A percentile compares a stretch with the other conserved stretches of the same genome.
phyloP scores from a whole-genome alignment of 2,329 filamentous ascomycete genomes.

The Talaromyces sp. region DNA sequence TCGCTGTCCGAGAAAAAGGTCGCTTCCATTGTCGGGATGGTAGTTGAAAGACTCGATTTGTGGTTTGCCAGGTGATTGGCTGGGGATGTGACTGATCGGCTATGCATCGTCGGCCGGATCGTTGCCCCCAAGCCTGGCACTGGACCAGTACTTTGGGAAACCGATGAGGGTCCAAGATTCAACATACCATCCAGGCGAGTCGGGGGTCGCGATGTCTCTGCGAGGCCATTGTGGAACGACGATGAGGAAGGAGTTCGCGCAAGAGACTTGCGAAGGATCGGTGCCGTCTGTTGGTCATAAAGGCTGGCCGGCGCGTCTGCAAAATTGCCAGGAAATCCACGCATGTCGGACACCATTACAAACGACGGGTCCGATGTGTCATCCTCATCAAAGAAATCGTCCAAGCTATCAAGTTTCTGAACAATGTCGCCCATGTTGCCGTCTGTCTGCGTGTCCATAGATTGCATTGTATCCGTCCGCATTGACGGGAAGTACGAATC shows the following conservation, averaged over 20 bases:
- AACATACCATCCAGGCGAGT: conserved; percentile 42
- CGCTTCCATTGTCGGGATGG: conserved; percentile 38
- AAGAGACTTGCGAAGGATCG: conserved; percentile 79
- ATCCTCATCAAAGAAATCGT: conserved; percentile 73
- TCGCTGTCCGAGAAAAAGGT: conserved; percentile 75
- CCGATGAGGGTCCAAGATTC: conserved; percentile 32
- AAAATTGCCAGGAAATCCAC: conserved; percentile 55
- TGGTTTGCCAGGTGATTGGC: conserved; percentile 43
- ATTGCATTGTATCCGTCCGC: conserved; percentile 87
- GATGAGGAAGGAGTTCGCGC: conserved; percentile 64
- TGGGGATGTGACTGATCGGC: conserved; percentile 80
- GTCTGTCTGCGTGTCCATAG: conserved; percentile 61
- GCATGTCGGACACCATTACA: conserved; percentile 31
- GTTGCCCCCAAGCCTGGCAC: conserved; percentile 27
- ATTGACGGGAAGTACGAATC: conserved; percentile 70
- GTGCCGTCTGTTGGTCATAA: conserved; percentile 89
- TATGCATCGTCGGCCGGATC: conserved; percentile 65
- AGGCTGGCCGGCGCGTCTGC: conserved; percentile 73
- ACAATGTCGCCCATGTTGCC: conserved; percentile 78
- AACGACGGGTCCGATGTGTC: conserved; percentile 56
- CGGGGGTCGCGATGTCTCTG: conserved; percentile 61
- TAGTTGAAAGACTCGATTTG: conserved; percentile 5
- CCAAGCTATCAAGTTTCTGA: conserved; percentile 69
- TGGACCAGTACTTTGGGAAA: conserved; percentile 41
- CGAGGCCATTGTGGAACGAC: conserved; percentile 83